Evolutionary conservation across 345 rosid species (phyloP), one percentile per base, ranked within the genome.

Genomic region (Xanthoceras sorbifolium): DNA sequence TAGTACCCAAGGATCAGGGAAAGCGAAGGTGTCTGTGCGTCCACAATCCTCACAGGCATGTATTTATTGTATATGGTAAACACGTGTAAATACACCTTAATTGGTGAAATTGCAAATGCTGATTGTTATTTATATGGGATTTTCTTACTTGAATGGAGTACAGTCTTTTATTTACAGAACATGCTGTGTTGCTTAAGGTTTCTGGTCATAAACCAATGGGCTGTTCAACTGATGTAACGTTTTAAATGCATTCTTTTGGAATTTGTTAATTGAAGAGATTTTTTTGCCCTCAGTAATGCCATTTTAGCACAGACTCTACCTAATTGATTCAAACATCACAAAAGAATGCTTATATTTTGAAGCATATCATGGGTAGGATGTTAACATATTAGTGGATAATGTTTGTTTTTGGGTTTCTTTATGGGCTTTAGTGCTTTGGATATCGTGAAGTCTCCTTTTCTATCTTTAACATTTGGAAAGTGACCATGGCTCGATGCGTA

Each of bases 31-130:
- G 77, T 60, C 83, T 70, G 64, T 75, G 79, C 81, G 32, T 71
- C 81, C 77, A 80, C 85, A 77, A 82, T 67, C 76, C 73, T 77
- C 85, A 52, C 82, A 86, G 86, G 86, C 76, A 77, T 75, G 85
- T 84, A 40, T 74, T 79, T 59, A 64, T 36, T 57, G 22, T 31
- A 7, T 14, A 22, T 42, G 25, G 29, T 65, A 22, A 65, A 8
- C 55, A 23, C 54, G 12, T 60, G 34, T 70, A 64, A 36, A 4
- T 60, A 31, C 23, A 25, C 18, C 15, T 17, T 1, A 9, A 22
- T 84, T 15, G 60, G 68, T 59, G 70, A 70, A 32, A 72, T 60
- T 74, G 76, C 73, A 64, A 64, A 52, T 73, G 28, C 55, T 31
- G 23, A n/a, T 65, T 73, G 62, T 25, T 28, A 52, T 9, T 52